These are phyloP conservation scores for Ganoderma lingzhi DNA, from an alignment of 1,284 basidiomycete genomes.

Conservation along the genomic window DNA sequence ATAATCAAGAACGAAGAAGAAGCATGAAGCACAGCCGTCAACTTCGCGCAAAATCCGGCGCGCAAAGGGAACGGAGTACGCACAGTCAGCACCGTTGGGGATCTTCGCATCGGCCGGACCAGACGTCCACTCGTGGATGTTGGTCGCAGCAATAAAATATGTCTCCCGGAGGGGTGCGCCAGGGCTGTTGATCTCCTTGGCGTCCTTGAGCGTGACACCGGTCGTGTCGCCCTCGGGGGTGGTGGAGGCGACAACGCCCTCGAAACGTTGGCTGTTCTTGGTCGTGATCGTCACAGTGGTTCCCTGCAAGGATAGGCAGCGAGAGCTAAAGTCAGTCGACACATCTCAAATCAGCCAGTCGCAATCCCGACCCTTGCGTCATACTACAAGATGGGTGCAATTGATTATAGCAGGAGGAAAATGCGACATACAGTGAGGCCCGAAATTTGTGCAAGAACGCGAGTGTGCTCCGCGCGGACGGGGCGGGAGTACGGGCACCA, in stretches of 20 bases:
- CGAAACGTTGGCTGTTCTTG: slow-evolving; percentile 72
- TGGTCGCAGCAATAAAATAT: slow-evolving; percentile 71
- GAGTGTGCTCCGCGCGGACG: slow-evolving; percentile 55
- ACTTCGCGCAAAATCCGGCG: slow-evolving; percentile 14
- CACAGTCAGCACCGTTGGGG: slow-evolving; percentile 70
- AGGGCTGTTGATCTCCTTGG: slow-evolving; percentile 69
- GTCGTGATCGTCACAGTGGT: slow-evolving; percentile 76
- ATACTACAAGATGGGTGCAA: slow-evolving; percentile 4
- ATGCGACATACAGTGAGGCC: slow-evolving; percentile 66
- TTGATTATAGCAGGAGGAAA: neutral
- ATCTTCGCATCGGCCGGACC: slow-evolving; percentile 75
- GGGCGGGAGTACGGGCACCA: slow-evolving; percentile 42
- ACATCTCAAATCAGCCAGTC: slow-evolving; percentile 17
- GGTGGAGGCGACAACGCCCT: slow-evolving; percentile 74
- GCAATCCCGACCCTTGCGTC: slow-evolving; percentile 23
- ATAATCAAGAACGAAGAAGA: slow-evolving; percentile 1
- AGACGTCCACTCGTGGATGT: slow-evolving; percentile 76
- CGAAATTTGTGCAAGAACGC: slow-evolving; percentile 64
- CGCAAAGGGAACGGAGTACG: slow-evolving; percentile 37
- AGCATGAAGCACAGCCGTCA: slow-evolving; percentile 28
- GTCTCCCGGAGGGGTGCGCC: slow-evolving; percentile 73
- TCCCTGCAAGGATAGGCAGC: slow-evolving; percentile 52
- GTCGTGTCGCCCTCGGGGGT: slow-evolving; percentile 68
- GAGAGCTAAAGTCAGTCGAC: neutral
- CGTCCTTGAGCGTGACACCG: slow-evolving; percentile 79